A percentile compares a stretch with the other conserved stretches of the same genome.
Evolutionary conservation across 2,329 filamentous ascomycete genomes (phyloP).

Genomic region (Aspergillus hortae): DNA sequence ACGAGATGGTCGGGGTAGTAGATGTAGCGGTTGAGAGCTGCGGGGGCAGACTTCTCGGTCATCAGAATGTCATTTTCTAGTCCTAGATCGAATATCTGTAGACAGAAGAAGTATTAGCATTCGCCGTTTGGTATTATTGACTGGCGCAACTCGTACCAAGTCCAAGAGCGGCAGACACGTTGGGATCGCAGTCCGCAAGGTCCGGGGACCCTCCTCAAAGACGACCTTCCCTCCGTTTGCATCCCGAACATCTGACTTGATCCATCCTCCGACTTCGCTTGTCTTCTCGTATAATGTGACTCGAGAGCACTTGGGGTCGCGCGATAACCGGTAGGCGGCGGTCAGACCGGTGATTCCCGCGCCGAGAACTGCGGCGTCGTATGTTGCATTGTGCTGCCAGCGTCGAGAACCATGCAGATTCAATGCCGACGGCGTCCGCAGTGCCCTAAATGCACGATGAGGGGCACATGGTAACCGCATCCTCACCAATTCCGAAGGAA

Average conservation of each 20-base stretch:
- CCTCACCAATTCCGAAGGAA: slow-evolving; percentile 13
- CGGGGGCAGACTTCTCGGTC: slow-evolving; percentile 49
- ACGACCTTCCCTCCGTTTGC: slow-evolving; percentile 60
- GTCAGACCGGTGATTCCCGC: slow-evolving; percentile 80
- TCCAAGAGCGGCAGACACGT: slow-evolving; percentile 67
- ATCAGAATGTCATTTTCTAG: slow-evolving; percentile 56
- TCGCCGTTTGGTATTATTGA: neutral
- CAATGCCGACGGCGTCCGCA: slow-evolving; percentile 17
- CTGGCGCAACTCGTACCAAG: slow-evolving; percentile 53
- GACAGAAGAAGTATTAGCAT: neutral
- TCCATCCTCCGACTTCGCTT: slow-evolving; percentile 75
- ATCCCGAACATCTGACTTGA: slow-evolving; percentile 56
- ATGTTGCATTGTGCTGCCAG: slow-evolving; percentile 21
- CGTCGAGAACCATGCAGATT: slow-evolving; percentile 18
- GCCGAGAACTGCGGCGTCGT: slow-evolving; percentile 66
- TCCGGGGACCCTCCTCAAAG: slow-evolving; percentile 82
- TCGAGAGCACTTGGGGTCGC: slow-evolving; percentile 62
- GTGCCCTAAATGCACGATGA: slow-evolving; percentile 18
- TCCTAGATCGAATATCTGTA: slow-evolving; percentile 56
- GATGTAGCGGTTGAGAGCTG: slow-evolving; percentile 67
- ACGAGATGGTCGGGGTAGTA: slow-evolving; percentile 86
- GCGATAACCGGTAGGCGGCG: slow-evolving; percentile 71
- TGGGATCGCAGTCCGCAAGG: slow-evolving; percentile 57
- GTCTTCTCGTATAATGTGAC: slow-evolving; percentile 79
- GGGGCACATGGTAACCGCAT: slow-evolving; percentile 26